Evolutionary conservation across 2,329 filamentous ascomycete species (phyloP), one percentile per base, ranked within the genome.

Genomic region (Cladorrhinum sp.): DNA sequence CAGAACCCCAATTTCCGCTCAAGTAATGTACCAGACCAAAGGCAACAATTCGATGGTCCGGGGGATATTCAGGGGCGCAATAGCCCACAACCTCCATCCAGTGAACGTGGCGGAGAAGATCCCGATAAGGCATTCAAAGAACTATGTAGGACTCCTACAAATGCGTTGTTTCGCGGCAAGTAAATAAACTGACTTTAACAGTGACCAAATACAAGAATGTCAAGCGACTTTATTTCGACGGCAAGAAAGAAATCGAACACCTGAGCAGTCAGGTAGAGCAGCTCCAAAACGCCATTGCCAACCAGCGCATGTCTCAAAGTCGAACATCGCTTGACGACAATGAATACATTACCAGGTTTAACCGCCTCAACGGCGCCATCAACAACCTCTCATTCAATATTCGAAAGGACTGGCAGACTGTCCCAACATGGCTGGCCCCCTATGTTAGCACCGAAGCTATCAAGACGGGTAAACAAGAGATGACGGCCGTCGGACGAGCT

Each of bases 131-230:
- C 78, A 48, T 79, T 84, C 62, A 85, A 85, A 64, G 83, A 85
- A 57, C 71, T 86, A 50, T 72, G 83, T 86, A 78, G 7, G 67
- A 64, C 79, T 74, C 45, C 57, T 22, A 27, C 41, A 16, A 45
- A 13, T 45, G 8, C 8, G 6, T 41, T 32, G 27, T 12, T 41
- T 41, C 16, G 36, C n/a, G 2, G 18, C 16, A 45, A 18, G 41
- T 20, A 20, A n/a, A 55, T 55, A 55, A 58, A 48, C 68, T 73
- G 32, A 85, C 63, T 68, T 74, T 51, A 27, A 69, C 69, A 96
- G 93, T 95, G 71, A 86, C 86, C 67, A 99, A 99, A 78, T 99
- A 99, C 74, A 96, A 96, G 74, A 96, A 97, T 72, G 93, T 99
- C 60, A 99, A 99, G 79, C 88, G 92, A 59, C 90, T 97, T 69